Evolutionary conservation across 306 rosid species (phyloP), one percentile per base, ranked within the genome.

Genomic region (Styphnolobium japonicum): DNA sequence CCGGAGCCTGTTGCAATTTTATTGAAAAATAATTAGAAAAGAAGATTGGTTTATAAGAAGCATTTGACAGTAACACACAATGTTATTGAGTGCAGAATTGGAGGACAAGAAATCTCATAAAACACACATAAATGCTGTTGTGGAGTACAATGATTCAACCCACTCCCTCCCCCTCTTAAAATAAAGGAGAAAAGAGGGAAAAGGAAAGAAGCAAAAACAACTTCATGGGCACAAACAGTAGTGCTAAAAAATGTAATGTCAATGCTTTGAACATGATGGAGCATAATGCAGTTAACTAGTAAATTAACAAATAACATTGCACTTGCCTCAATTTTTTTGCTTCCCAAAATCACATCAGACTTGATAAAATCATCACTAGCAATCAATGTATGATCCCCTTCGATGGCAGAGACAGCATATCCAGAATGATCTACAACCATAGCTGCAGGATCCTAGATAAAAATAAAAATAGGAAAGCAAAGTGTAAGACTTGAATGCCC

Each of bases 361-460:
- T 73, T 83, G 29, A 95, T 90, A 53, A 90, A 93, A 76, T 90
- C 84, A 19, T 93, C 94, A 55, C 94, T 88, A 66, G 99, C 99
- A 85, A 95, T 95, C 82, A 95, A 71, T 0, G 98, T 91, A 71
- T 90, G 99, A 81, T 91, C 97, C 51, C 99, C 99, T 81, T 95
- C 99, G 12, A 79, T 81, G 18, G 88, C 77, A 39, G 98, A 87
- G 19, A 91, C 86, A 2, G 99, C 94, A 74, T 95, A 90, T 83
- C 97, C 90, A 29, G 91, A 72, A 83, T 95, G 99, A 81, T 95
- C 99, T 23, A 90, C 86, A 80, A 91, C 99, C 86, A 90, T 1
- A 16, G 99, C 92, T 37, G 89, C 69, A 70, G 87, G 37, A 69
- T 93, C 98, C 97, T 95, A 83, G 23, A 79, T 37, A 14, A 69